Evolutionary conservation across 2,329 filamentous ascomycete species (phyloP), one percentile per base, ranked within the genome.

Genomic region (Nothophoma quercina): DNA sequence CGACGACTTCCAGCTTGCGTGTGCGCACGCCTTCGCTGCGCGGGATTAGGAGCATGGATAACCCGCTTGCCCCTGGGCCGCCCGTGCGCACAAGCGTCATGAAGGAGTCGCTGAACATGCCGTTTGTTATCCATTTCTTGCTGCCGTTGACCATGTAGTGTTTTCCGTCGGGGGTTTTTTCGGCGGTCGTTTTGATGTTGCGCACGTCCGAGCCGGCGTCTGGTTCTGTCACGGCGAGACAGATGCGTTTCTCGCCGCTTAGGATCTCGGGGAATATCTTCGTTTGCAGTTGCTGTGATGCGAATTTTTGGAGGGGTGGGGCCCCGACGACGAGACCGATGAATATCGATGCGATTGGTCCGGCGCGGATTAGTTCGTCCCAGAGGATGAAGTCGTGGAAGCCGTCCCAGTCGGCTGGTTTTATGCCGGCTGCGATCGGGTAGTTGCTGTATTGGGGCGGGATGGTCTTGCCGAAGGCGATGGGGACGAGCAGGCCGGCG

Each of bases 381-480:
- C 67, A 69, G 7, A 73, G 55, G 23, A 75, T 62, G 26, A 74
- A 62, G 55, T 74, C 71, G 48, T 75, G 72, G 59, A 74, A 75
- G 15, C 67, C 71, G 40, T 74, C 65, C 71, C 71, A 74, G 36
- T 74, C 69, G 23, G 59, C 58, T 5, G 67, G 43, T 4, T 56
- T 56, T 36, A 73, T 68, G 1, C 86, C 86, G 0, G 85, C 77
- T 38, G 91, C 84, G 62, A 76, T 73, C 12, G 63, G 63, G 42
- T 69, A 69, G 18, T 58, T 34, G 13, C 63, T 51, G 62, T 63
- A 70, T 30, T 67, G 58, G 6, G 52, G 39, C 1, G 68, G 68
- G 16, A 69, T 69, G 6, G 60, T 44, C 30, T 69, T 69, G 29
- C 68, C 68, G 5, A 63, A 67, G 5, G 68, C 65, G 21, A 70